Conservation (phyloP, 352 stramenopile genomes). For the Globisporangium carolinianum region DNA sequence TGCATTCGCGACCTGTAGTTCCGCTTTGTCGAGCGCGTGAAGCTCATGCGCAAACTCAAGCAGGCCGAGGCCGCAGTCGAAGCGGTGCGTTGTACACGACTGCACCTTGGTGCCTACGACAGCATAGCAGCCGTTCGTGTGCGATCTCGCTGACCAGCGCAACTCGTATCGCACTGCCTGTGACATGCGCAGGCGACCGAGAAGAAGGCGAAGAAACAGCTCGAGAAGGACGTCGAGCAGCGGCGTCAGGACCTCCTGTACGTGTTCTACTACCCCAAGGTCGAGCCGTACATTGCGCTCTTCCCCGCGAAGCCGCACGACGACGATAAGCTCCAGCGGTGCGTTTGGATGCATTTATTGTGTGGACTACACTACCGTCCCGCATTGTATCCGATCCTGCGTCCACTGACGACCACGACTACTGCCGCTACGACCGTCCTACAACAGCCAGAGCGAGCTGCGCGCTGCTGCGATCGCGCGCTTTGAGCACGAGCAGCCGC, state of each 20-base stretch:
- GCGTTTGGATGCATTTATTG: not conserved
- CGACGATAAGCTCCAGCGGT: constrained; percentile 39
- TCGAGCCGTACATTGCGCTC: constrained; percentile 61
- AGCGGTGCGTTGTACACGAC: constrained; percentile 17
- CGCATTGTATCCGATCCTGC: not conserved
- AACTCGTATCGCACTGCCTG: not conserved
- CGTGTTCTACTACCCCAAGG: constrained; percentile 77
- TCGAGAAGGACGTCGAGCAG: constrained; percentile 34
- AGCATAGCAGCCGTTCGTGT: not conserved
- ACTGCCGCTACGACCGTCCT: too few relatives aligned
- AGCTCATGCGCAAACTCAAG: constrained; percentile 77
- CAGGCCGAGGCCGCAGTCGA: constrained; percentile 45
- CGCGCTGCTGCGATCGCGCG: constrained; percentile 32
- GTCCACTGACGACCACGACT: not conserved
- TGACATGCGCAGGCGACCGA: constrained; percentile 19
- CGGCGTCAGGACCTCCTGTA: constrained; percentile 71
- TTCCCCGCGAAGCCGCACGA: constrained; percentile 50
- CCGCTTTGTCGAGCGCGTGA: constrained; percentile 78
- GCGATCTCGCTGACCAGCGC: not conserved
- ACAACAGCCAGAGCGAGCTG: constrained; percentile 33
- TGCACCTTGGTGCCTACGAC: not conserved
- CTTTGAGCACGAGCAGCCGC: constrained; percentile 51
- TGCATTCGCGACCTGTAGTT: constrained; percentile 22
- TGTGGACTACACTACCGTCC: too few relatives aligned
- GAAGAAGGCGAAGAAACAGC: constrained; percentile 30